Conservation (phyloP, 2,329 filamentous ascomycete genomes). For the Talaromyces sp. region DNA sequence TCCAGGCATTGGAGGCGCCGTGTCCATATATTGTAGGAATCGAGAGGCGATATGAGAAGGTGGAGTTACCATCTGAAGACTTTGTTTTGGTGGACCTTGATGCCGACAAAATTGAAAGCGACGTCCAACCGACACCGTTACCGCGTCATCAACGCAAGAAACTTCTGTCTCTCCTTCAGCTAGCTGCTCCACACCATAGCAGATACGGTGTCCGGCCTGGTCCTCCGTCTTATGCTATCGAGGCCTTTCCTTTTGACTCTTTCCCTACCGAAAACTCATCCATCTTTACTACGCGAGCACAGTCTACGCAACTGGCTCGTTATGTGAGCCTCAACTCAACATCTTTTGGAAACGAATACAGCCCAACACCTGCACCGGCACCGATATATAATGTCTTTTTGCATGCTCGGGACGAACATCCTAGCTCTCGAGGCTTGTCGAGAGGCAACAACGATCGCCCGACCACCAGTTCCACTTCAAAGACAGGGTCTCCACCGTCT, state of each 20-base stretch:
- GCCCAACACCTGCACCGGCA: conserved; percentile 52
- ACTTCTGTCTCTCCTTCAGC: conserved; percentile 79
- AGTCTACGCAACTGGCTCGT: conserved; percentile 72
- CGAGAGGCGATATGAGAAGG: conserved; percentile 72
- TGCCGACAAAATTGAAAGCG: conserved; percentile 83
- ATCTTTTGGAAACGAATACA: conserved; percentile 69
- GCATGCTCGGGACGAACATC: conserved; percentile 67
- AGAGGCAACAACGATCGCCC: conserved; percentile 62
- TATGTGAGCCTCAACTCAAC: conserved; percentile 88
- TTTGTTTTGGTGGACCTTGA: conserved; percentile 95
- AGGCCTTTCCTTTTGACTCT: conserved; percentile 85
- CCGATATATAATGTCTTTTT: conserved; percentile 91
- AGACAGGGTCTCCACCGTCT: conserved; percentile 56
- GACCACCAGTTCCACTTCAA: conserved; percentile 63
- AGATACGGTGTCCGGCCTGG: conserved; percentile 84
- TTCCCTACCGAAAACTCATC: conserved; percentile 84
- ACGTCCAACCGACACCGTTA: conserved; percentile 70
- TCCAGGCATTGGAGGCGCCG: conserved; percentile 89
- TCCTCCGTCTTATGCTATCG: conserved; percentile 86
- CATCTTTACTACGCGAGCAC: conserved; percentile 71
- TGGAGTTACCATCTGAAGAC: conserved; percentile 80
- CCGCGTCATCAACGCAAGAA: conserved; percentile 89
- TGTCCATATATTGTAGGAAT: conserved; percentile 97
- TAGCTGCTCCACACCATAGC: conserved; percentile 85
- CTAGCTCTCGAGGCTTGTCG: conserved; percentile 44